These are phyloP conservation scores for Dalbergia cochinchinensis DNA, from an alignment of 306 rosid species.

Conservation along the genomic window DNA sequence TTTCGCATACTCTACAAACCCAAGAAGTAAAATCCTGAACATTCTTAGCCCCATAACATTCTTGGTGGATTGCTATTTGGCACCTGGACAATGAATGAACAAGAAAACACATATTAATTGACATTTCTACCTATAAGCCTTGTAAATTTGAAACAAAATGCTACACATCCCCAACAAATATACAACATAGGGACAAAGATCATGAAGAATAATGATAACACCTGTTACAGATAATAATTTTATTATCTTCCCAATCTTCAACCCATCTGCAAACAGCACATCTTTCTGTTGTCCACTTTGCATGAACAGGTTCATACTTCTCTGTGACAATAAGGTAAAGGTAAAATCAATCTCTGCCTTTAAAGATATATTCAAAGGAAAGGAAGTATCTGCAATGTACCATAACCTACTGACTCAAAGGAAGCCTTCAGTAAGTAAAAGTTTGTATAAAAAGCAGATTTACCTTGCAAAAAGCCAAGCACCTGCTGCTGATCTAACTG, in stretches of 20 bases:
- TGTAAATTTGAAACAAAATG: constrained; percentile 22
- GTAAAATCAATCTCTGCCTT: constrained; percentile 34
- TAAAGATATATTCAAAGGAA: constrained; percentile 42
- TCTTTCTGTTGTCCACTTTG: constrained; percentile 96
- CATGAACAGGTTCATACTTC: constrained; percentile 82
- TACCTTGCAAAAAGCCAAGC: constrained; percentile 80
- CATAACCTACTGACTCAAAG: constrained; percentile 31
- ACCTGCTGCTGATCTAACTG: constrained; percentile 73
- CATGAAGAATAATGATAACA: constrained; percentile 46
- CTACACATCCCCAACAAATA: constrained; percentile 18
- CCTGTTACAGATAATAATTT: constrained; percentile 97
- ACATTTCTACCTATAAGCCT: constrained; percentile 9
- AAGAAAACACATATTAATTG: background rate
- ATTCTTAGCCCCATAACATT: constrained; percentile 91
- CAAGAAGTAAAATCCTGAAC: constrained; percentile 93
- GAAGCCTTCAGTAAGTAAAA: constrained; percentile 35
- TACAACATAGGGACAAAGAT: constrained; percentile 26
- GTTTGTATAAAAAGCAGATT: constrained; percentile 37
- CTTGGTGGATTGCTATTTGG: constrained; percentile 99
- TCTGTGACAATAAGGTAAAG: constrained; percentile 62
- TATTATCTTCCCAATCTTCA: constrained; percentile 98
- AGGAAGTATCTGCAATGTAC: constrained; percentile 20
- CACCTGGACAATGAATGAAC: constrained; percentile 65
- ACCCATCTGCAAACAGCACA: constrained; percentile 99
- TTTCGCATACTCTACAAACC: constrained; percentile 98